phyloP scores from a whole-genome alignment of 2,329 filamentous ascomycete species.

The Alternaria dauci region DNA sequence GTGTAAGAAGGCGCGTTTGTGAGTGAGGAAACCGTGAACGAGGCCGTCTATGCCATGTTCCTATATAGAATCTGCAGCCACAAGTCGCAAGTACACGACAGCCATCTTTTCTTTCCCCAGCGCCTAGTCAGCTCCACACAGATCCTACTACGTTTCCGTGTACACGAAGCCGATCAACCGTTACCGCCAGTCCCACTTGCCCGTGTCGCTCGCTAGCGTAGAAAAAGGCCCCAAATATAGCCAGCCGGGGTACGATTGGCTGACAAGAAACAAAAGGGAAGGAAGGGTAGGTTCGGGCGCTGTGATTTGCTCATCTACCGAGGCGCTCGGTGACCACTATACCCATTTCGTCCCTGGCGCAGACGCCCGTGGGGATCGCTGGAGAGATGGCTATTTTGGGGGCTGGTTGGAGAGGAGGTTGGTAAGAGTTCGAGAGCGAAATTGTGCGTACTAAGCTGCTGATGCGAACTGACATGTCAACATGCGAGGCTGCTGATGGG shows the following conservation, averaged over 20 bases:
- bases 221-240: constrained; percentile 33
- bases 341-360: background rate
- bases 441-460: background rate
- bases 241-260: constrained; percentile 18
- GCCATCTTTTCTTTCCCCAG: background rate
- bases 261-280: background rate
- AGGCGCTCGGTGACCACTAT: constrained; percentile 18
- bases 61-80: constrained; percentile 12
- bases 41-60: constrained; percentile 4
- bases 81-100: constrained; percentile 4
- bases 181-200: constrained; percentile 19
- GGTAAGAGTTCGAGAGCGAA: background rate
- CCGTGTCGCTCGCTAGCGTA: background rate
- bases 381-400: constrained; percentile 11
- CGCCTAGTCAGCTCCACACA: constrained; percentile 11
- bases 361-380: constrained; percentile 9
- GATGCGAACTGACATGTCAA: background rate
- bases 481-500: constrained; percentile 3
- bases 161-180: constrained; percentile 9
- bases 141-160: background rate
- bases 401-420: background rate
- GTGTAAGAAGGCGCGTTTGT: background rate
- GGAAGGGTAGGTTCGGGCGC: background rate
- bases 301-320: constrained; percentile 25
- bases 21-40: constrained; percentile 3